Evolutionary conservation across 495 filamentous ascomycete species (phyloP).

Genomic region (Penicillium subrubescens): DNA sequence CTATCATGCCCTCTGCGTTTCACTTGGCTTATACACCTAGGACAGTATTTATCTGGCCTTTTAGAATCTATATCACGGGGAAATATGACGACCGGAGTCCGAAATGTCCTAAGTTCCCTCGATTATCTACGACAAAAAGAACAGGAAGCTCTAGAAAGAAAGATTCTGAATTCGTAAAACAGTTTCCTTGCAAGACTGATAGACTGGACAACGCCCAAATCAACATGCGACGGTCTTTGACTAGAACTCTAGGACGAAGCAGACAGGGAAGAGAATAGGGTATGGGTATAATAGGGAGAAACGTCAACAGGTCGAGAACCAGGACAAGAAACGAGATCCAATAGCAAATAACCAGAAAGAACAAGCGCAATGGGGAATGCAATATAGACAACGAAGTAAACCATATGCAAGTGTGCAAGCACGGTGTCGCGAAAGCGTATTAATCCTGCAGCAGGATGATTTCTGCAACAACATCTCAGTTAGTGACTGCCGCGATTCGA

Average conservation of each 20-base stretch:
- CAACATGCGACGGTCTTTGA: conserved; percentile 14
- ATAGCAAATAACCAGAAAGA: background rate
- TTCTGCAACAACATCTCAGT: conserved; percentile 25
- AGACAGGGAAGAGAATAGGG: background rate
- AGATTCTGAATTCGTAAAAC: background rate
- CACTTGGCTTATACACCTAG: no score
- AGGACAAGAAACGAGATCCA: conserved; percentile 1
- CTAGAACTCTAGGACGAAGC: conserved; percentile 21
- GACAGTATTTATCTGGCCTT: no score
- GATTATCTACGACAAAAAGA: background rate
- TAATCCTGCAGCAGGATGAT: conserved; percentile 48
- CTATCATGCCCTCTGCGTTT: no score
- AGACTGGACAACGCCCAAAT: conserved; percentile 10
- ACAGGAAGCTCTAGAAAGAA: no score
- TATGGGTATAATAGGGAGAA: conserved; percentile 18
- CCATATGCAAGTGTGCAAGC: background rate
- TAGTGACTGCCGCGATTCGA: background rate
- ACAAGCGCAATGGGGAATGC: background rate
- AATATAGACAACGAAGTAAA: background rate
- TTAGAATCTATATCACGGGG: background rate
- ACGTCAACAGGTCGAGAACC: background rate
- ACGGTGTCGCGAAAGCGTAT: background rate
- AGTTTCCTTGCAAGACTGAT: background rate
- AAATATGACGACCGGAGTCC: background rate
- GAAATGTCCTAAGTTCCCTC: background rate